These are phyloP conservation scores for Backusella macrospora DNA, from an alignment of 192 early-diverging fungal species.

Conservation along the genomic window DNA sequence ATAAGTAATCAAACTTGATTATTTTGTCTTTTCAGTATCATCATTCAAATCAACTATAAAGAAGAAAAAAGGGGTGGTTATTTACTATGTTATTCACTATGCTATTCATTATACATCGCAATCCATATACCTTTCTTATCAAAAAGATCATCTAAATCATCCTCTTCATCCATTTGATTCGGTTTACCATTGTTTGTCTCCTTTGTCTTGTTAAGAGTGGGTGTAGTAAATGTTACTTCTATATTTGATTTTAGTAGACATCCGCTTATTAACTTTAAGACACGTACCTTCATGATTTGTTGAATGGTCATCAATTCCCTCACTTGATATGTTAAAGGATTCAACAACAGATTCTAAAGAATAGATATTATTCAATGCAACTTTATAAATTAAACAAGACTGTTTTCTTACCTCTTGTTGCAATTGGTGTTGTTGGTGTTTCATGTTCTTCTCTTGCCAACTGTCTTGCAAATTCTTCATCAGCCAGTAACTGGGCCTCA, in stretches of 20 bases:
- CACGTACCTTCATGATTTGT: conserved; percentile 15
- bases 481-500: conserved; percentile 47
- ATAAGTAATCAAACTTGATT: neutral
- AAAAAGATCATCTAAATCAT: conserved; percentile 26
- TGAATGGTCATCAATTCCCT: neutral
- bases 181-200: neutral
- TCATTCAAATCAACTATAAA: conserved; percentile 1
- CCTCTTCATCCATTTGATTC: neutral
- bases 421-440: neutral
- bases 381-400: neutral
- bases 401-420: neutral
- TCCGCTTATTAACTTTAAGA: neutral
- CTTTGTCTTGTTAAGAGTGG: neutral
- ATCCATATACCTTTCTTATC: conserved; percentile 4
- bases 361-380: neutral
- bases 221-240: conserved; percentile 3
- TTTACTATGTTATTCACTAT: neutral
- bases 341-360: neutral
- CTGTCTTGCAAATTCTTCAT: conserved; percentile 57
- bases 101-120: neutral
- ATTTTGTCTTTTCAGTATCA: neutral
- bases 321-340: neutral
- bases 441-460: conserved; percentile 39
- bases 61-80: neutral
- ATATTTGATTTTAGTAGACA: neutral